Percentiles rank a stretch among this genome's conserved stretches.
phyloP scores from a whole-genome alignment of 176 grass and related monocot species.

The Dactylis glomerata region DNA sequence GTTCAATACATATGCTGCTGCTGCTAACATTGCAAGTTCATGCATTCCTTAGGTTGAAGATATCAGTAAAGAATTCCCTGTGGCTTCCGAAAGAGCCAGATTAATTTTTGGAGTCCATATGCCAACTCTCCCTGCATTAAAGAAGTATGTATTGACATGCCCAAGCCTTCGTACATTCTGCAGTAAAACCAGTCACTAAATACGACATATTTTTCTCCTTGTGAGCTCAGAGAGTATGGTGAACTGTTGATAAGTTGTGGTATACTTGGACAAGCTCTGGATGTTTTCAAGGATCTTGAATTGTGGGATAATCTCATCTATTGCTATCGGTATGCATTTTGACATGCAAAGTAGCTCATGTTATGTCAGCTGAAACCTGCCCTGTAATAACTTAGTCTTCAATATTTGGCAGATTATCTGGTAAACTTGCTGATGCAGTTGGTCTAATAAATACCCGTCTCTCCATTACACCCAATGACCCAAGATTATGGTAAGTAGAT shows the following conservation, averaged over 20 bases:
- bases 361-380: slow-evolving; percentile 6
- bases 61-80: slow-evolving; percentile 46
- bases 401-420: slow-evolving; percentile 54
- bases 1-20: not conserved
- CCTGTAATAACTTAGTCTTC: not conserved
- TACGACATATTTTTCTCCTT: slow-evolving; percentile 21
- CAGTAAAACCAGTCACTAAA: slow-evolving; percentile 3
- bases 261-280: slow-evolving; percentile 76
- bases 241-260: slow-evolving; percentile 95
- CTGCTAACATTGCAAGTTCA: not conserved
- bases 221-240: slow-evolving; percentile 66
- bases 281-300: slow-evolving; percentile 88
- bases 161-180: not conserved
- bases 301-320: slow-evolving; percentile 99
- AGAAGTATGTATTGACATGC: slow-evolving; percentile 58
- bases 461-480: slow-evolving; percentile 62
- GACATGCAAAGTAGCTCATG: not conserved
- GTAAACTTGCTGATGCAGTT: slow-evolving; percentile 80
- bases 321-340: slow-evolving; percentile 73
- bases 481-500: slow-evolving; percentile 68
- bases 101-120: slow-evolving; percentile 67
- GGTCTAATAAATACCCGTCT: slow-evolving; percentile 74
- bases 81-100: slow-evolving; percentile 50
- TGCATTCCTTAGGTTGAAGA: slow-evolving; percentile 55
- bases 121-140: slow-evolving; percentile 73